Evolutionary conservation across 495 filamentous ascomycete species (phyloP).

Genomic region (Hypoxylon cercidicola): DNA sequence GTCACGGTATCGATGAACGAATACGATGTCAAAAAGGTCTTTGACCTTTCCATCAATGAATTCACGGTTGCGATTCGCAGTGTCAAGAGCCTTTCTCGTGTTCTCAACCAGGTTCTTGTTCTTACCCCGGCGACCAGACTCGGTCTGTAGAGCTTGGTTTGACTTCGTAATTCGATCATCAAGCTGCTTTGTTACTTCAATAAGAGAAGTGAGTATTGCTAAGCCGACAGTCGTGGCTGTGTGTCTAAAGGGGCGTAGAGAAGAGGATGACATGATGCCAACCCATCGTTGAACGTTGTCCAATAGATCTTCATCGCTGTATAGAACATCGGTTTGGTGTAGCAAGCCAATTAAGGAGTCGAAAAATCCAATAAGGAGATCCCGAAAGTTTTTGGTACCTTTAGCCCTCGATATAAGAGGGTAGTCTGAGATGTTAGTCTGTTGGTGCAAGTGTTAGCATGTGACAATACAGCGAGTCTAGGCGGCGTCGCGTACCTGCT

Average conservation of each 20-base stretch:
- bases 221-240: conserved; percentile 86
- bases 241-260: conserved; percentile 88
- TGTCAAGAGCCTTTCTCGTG: conserved; percentile 70
- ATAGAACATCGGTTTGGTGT: conserved; percentile 78
- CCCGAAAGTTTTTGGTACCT: conserved; percentile 75
- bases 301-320: conserved; percentile 76
- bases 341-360: conserved; percentile 75
- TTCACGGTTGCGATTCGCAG: conserved; percentile 71
- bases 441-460: conserved; percentile 39
- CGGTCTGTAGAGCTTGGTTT: conserved; percentile 82
- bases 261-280: conserved; percentile 82
- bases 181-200: conserved; percentile 75
- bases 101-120: conserved; percentile 70
- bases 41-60: conserved; percentile 73
- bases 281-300: conserved; percentile 91
- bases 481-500: conserved; percentile 61
- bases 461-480: background rate
- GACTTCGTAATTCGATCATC: conserved; percentile 72
- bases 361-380: conserved; percentile 81
- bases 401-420: conserved; percentile 87
- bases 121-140: conserved; percentile 76
- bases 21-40: conserved; percentile 88
- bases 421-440: conserved; percentile 86
- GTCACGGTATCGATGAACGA: conserved; percentile 94
- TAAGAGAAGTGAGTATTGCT: conserved; percentile 75